Base-by-base conservation (phyloP, 2,329 filamentous ascomycete genomes). In the Colletotrichum liaoningense region DNA sequence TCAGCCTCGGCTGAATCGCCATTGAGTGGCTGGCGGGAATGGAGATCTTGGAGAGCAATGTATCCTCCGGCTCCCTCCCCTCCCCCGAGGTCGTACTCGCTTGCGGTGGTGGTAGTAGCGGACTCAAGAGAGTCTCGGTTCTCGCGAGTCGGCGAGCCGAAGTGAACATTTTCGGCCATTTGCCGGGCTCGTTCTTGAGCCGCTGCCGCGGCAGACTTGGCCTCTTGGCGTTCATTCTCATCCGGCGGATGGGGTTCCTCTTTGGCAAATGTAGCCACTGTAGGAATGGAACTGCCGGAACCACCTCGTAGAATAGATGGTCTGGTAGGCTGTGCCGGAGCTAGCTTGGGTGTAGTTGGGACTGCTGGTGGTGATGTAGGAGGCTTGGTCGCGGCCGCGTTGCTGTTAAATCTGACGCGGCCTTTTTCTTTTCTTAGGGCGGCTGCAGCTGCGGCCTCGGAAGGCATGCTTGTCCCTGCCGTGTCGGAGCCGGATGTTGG, bases 391-490 rank as follows among this genome's bases (percentile, higher is more conserved):
- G 77, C 79, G 22, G 77, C 83, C 33, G 85, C 83, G 69, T 81
- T 84, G 79, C 85, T 87, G 77, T 87, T 87, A 75, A 87, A 87
- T 7, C 86, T 82, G 33, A 87, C 86, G 33, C 86, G 83, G 3
- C 83, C 85, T 75, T 86, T 87, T 73, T 87, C 86, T 62, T 82
- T 84, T 76, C 81, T 85, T 35, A 77, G 57, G 56, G 76, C 76
- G 42, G 75, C 75, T 56, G 75, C 76, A 42, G 64, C 75, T 49
- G 71, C 75, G 57, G 71, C 59, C 63, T 72, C 63, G 63, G 71
- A 35, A n/a, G 49, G 26, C 55, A 24, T 60, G 26, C 38, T 52
- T 24, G 63, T 58, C 19, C 42, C 63, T 54, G 62, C 30, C 54
- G 57, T 26, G 22, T 67, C 57, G 24, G 58, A 60, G 55, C 35